Conservation (phyloP, 192 early-diverging fungal genomes). For the Phycomyces blakesleeanus region DNA sequence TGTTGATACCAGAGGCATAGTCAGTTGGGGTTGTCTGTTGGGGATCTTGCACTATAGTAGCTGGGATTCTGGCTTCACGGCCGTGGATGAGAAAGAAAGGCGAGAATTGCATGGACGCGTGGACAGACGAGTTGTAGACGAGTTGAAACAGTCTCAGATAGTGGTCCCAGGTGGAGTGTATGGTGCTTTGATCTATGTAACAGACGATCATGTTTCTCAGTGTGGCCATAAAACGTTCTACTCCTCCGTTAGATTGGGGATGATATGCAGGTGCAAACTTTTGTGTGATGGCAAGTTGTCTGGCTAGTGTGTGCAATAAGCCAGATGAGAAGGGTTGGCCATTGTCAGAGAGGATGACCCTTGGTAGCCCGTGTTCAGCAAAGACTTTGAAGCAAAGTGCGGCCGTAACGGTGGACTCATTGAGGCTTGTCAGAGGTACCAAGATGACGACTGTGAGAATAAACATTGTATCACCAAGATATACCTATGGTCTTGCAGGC, state of each 20-base stretch:
- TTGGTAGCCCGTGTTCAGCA: background rate
- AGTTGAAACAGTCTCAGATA: no score
- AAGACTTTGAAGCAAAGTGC: background rate
- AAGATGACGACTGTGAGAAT: background rate
- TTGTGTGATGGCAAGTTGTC: background rate
- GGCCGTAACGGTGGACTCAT: background rate
- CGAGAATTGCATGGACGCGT: no score
- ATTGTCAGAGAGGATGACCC: background rate
- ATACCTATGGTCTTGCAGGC: background rate
- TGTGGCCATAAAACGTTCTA: slow-evolving; percentile 17
- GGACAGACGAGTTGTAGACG: no score
- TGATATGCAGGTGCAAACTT: slow-evolving; percentile 14
- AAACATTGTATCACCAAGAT: background rate
- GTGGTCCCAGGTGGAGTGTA: background rate
- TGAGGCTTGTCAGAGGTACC: background rate
- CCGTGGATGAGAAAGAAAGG: no score
- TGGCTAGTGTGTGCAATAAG: background rate
- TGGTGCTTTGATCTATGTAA: background rate
- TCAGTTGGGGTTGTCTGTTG: no score
- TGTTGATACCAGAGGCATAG: no score
- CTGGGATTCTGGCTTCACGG: no score
- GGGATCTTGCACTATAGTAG: no score
- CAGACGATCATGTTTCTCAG: slow-evolving; percentile 15
- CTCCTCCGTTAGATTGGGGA: slow-evolving; percentile 22
- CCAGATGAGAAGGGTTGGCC: background rate